Base-by-base conservation (phyloP, 2,329 filamentous ascomycete species). In the Alternaria consortialis region DNA sequence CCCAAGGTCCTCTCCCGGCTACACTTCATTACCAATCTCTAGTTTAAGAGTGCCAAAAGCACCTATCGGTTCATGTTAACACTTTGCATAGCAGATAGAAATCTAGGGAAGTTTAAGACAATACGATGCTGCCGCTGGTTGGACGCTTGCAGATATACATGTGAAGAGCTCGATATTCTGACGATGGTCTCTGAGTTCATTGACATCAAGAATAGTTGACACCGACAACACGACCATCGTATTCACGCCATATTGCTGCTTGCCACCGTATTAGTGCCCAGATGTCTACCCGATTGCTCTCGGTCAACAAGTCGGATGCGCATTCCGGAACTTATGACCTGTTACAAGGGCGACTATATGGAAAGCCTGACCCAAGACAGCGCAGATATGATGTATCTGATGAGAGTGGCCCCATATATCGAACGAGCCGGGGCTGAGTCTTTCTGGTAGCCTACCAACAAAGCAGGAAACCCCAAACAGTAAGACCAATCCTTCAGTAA, bases 371-470 rank as follows among this genome's bases (percentile, higher is more conserved):
- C 52, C 63, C 8, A 43, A 8, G 27, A 67, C 60, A 36, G 64
- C 63, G 32, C 51, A 60, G 2, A 63, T 48, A 54, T 67, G 60
- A 37, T 60, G 53, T 1, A 61, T 23, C 54, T 65, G 64, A 37
- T 65, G 64, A 23, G 59, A 63, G 29, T 63, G 56, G 13, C 64
- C 64, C n/a, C 65, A 67, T 15, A 67, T 42, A 43, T 67, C 63
- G 11, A 67, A 61, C 0, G 56, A 43, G 12, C 63, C 60, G n/a
- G 65, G 63, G 17, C 65, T 62, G n/a, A 63, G 29, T 46, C 52
- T 50, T 46, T 67, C 63, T 13, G 65, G 60, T 5, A 65, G 15
- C 25, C 63, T 51, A 9, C n/a, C 36, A 3, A 68, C 62, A 47
- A 69, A 69, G 17, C 67, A 42, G 11, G 54, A 54, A 3, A 70